Base-by-base conservation (phyloP, 1,139 yeast genomes). In the Sugiyamaella castrensis region DNA sequence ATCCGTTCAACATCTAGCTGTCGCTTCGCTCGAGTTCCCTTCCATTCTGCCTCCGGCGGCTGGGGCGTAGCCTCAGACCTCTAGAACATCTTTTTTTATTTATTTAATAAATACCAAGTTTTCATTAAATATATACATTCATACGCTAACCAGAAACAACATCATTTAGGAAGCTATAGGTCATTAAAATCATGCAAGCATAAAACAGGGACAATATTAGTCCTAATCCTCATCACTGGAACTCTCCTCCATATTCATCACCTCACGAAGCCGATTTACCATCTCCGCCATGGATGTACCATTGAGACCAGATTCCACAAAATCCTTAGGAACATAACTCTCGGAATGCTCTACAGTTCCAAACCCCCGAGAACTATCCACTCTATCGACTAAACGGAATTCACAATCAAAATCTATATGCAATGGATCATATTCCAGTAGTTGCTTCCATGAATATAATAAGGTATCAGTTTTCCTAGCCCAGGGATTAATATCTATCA, bases 401-500 rank as follows among this genome's bases (percentile, higher is more conserved):
- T 80, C 82, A 31, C 73, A 74, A 5, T 63, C 69, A 42, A 55
- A 65, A 60, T 10, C 69, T 1, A 66, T 69, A 10, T 65, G 66
- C 1, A 60, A 63, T 10, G 65, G 65, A 7, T 62, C 57, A 43
- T 74, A 55, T 2, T 66, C 62, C 1, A 66, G 48, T 11, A 92
- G 66, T 63, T 92, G 97, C 56, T 81, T 77, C 98, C 98, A 92
- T 2, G 91, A 78, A 64, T 79, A 92, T 24, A 91, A 66, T 19
- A 86, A 70, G 0, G 95, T 69, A 58, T 88, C 96, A 0, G 96
- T 82, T 48, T 79, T 81, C 49, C 89, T 73, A 0, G 84, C 74
- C 67, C 84, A 92, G 1, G 97, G 95, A 63, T 92, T 92, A 53
- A 92, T 77, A 63, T 92, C 98, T 12, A 92, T 72, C 1, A 92